Evolutionary conservation across 2,329 filamentous ascomycete species (phyloP), one percentile per base, ranked within the genome.

Genomic region (Hansfordia pulvinata): DNA sequence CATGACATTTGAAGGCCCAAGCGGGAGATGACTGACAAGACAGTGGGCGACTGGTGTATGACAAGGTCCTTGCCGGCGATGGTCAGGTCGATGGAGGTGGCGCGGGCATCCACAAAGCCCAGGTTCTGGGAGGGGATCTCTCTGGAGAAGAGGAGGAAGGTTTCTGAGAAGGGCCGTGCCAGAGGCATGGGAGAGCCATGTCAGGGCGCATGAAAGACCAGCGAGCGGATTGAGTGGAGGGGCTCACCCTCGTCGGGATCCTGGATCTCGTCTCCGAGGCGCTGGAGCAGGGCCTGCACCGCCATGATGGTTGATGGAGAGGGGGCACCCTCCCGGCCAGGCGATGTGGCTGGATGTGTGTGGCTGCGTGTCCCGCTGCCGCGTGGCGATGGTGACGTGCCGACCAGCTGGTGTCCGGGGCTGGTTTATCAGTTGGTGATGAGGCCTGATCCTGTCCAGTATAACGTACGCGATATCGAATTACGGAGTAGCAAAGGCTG

Each of bases 121-220:
- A 96, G 73, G 40, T 85, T 76, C 29, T 74, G 70, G 9, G 78
- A 79, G 0, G 79, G 74, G 15, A 83, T 69, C 11, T 71, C 56
- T 46, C 79, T 74, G 22, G 83, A 77, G 59, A 93, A 94, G 29
- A 94, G 64, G 19, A 86, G 56, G 45, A 93, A 94, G 4, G 83
- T 82, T 57, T 96, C 88, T 93, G 47, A 29, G 25, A 13, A 16
- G 21, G 5, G 11, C 12, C 5, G 23, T 30, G n/a, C 13, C 13
- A 8, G 21, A 13, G 13, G 4, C 12, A 19, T 13, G 13, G 13
- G 10, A 20, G 15, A n/a, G 16, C 8, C 14, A 17, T 20, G 17
- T 29, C 20, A 23, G 16, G 14, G 8, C 8, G 26, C 20, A 30
- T 19, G n/a, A n/a, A n/a, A n/a, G n/a, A n/a, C n/a, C n/a, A n/a